Evolutionary conservation across 2,329 filamentous ascomycete genomes (phyloP), one percentile per base, ranked within the genome.

Genomic region (Sphaerulina vaccinii): DNA sequence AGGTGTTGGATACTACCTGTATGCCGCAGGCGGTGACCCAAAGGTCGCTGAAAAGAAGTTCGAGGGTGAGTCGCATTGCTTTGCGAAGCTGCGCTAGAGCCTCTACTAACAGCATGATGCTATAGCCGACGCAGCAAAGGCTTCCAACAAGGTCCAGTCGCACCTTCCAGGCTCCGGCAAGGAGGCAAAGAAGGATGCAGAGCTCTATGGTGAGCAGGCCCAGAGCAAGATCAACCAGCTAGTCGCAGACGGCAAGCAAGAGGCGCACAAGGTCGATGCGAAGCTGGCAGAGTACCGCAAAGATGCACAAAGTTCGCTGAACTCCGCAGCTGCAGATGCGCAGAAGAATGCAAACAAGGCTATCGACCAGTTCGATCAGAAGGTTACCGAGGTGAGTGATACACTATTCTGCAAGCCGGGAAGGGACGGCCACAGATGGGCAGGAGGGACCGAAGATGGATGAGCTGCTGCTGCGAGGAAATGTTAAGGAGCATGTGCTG

Each of bases 1-100:
- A 13, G 86, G 84, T 59, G 75, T 84, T 52, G 90, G 87, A 37
- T 97, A 96, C 79, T 97, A 97, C 77, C 81, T 97, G 57, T 99
- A 95, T 79, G 79, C 75, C 45, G 87, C 91, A 13, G 92, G 92
- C 56, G 91, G 92, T 52, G 81, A 84, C 70, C 79, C 89, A 45
- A 88, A 87, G 72, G 83, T 81, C 43, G 92, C 91, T n/a, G 83
- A 90, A 79, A 88, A 92, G 78, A 79, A 93, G 71, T 80, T 88
- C 62, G 88, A 96, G 77, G 82, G 92, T 96, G 75, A 39, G 84
- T 75, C 35, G 27, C 13, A 18, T 23, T 21, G n/a, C n/a, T 47
- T 29, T 8, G 3, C 7, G 3, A 3, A 8, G 13, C 15, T 29
- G 16, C 24, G 23, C 19, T 39, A 22, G 10, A 13, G 43, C 15